phyloP scores from a whole-genome alignment of 163 green algal species.

The Scenedesmus sp. region DNA sequence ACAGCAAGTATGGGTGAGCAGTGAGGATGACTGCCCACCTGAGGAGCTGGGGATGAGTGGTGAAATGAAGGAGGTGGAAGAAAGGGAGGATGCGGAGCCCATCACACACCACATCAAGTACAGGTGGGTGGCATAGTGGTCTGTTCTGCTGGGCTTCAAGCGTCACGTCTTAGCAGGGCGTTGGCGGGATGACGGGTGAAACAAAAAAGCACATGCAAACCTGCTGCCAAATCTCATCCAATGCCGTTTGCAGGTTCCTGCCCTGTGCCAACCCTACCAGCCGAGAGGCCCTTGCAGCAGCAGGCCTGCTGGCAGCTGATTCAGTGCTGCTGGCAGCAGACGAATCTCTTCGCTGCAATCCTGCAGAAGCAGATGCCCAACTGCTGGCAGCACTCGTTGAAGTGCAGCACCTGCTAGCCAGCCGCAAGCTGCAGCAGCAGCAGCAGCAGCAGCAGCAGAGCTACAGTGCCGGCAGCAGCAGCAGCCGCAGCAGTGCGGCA shows the following conservation, averaged over 20 bases:
- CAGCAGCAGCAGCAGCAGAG: not conserved
- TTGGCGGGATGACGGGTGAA: no score
- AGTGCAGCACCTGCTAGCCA: slow-evolving; percentile 30
- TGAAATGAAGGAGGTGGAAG: no score
- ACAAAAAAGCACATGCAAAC: not conserved
- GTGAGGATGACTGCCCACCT: no score
- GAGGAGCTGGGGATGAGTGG: no score
- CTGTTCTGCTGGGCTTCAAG: no score
- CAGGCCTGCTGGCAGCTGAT: slow-evolving; percentile 35
- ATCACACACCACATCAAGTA: not conserved
- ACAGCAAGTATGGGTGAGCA: no score
- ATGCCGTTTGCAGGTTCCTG: not conserved
- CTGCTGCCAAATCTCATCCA: not conserved
- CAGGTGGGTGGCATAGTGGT: no score
- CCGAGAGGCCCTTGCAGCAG: not conserved
- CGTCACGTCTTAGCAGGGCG: no score
- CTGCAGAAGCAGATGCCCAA: slow-evolving; percentile 19
- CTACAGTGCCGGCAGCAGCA: slow-evolving; percentile 1
- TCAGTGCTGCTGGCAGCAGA: slow-evolving; percentile 38
- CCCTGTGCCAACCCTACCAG: not conserved
- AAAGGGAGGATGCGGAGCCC: not conserved
- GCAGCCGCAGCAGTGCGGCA: slow-evolving; percentile 9
- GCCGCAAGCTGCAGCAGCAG: not conserved
- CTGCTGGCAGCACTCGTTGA: slow-evolving; percentile 4
- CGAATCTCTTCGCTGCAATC: not conserved